Conservation (phyloP, 441 rosid genomes). For the Erodium chrysanthum region DNA sequence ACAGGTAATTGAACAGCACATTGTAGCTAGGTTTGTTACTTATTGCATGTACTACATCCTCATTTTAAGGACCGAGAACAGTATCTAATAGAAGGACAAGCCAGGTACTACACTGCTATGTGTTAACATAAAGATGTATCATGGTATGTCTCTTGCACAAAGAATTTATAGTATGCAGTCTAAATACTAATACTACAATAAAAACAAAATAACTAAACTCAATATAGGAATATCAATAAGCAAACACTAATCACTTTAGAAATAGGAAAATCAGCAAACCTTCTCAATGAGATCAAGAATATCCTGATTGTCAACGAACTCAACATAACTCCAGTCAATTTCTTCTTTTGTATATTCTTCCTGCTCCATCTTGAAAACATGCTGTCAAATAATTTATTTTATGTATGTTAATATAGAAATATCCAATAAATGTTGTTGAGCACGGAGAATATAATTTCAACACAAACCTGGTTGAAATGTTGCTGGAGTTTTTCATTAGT, state of each 20-base stretch:
- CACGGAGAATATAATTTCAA: constrained; percentile 17
- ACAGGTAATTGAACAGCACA: background rate
- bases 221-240: background rate
- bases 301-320: constrained; percentile 64
- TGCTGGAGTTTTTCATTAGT: constrained; percentile 79
- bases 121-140: background rate
- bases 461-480: constrained; percentile 68
- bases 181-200: too few relatives aligned
- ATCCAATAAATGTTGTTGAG: constrained; percentile 10
- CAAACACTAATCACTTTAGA: constrained; percentile 8
- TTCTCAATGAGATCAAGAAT: constrained; percentile 64
- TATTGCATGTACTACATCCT: background rate
- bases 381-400: constrained; percentile 29
- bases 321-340: constrained; percentile 78
- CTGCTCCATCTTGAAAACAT: constrained; percentile 81
- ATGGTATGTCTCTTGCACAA: too few relatives aligned
- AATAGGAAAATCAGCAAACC: constrained; percentile 23
- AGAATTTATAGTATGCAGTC: too few relatives aligned
- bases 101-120: background rate
- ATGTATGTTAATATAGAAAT: constrained; percentile 15
- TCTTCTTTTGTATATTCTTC: constrained; percentile 68
- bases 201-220: background rate
- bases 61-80: background rate
- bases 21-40: background rate
- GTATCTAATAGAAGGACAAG: background rate